Base-by-base conservation (phyloP, 306 rosid genomes). In the Fragaria nilgerrensis region DNA sequence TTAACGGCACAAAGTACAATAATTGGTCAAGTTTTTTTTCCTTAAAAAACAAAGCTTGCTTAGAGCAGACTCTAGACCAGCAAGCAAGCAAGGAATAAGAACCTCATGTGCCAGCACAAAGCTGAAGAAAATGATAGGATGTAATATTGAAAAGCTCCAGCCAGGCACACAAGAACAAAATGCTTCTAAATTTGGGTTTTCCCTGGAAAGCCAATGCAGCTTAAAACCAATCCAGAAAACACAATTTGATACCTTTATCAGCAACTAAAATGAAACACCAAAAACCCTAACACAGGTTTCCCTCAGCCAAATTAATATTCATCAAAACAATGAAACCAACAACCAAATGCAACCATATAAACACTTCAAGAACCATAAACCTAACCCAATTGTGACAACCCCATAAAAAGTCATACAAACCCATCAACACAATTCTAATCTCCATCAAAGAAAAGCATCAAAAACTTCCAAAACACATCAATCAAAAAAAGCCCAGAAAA, bases 131-230 rank as follows among this genome's bases (percentile, higher is more conserved):
- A 55, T 4, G 10, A 34, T 32, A 56, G 34, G 37, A 52, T 25
- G 3, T 15, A 58, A 39, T 22, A 39, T 16, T 11, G 17, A 74
- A 73, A 53, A 27, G 55, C 34, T 62, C 71, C 78, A 44, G 36
- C 61, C 49, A 75, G 45, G 34, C 78, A 74, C 37, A 55, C 19
- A 1, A 44, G 15, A 74, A 25, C 78, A 61, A 61, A 44, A 25
- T 34, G 47, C 64, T 52, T 50, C 75, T n/a, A 25, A 75, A 70
- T 14, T 29, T 72, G 69, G 74, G 20, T 25, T 67, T 53, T 75
- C 58, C 52, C 73, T 25, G 74, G 48, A 62, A 80, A 81, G 56
- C 8, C 32, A 22, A 62, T 52, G 75, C 62, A 64, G 62, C 53
- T 65, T 22, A 39, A 34, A 81, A 22, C 27, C 73, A 44, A 32